phyloP scores from a whole-genome alignment of 176 grass and related monocot genomes.

The Ampelocalamus luodianensis region DNA sequence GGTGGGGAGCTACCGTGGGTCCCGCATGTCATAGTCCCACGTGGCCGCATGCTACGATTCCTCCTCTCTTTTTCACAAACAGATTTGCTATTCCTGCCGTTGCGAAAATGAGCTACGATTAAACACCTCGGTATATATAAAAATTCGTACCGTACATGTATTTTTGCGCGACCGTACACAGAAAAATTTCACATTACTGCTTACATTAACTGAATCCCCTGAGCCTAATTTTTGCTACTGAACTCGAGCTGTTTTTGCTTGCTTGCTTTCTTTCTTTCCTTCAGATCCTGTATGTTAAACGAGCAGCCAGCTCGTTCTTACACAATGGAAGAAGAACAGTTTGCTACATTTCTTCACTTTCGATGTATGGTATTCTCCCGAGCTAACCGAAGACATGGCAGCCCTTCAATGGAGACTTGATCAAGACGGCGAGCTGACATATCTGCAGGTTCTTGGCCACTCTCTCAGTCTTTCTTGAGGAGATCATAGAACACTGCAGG shows the following conservation, averaged over 20 bases:
- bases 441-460: not conserved
- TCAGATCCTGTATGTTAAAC: not conserved
- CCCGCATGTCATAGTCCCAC: not conserved
- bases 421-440: not conserved
- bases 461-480: conserved; percentile 61
- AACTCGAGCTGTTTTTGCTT: not conserved
- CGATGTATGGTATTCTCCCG: not conserved
- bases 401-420: not conserved
- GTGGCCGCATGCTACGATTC: too few species aligned
- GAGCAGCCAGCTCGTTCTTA: not conserved
- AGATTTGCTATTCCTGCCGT: not conserved
- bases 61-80: not conserved
- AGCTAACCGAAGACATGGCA: not conserved
- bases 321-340: not conserved
- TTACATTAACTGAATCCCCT: not conserved
- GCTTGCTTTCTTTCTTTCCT: not conserved
- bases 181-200: not conserved
- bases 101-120: not conserved
- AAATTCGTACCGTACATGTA: not conserved
- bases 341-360: not conserved
- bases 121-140: not conserved
- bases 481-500: conserved; percentile 89
- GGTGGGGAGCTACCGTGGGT: not conserved
- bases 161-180: not conserved
- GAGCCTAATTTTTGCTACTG: not conserved